Base-by-base conservation (phyloP, 202 grass and related monocot genomes). In the Bolboschoenoplectus hybrid region DNA sequence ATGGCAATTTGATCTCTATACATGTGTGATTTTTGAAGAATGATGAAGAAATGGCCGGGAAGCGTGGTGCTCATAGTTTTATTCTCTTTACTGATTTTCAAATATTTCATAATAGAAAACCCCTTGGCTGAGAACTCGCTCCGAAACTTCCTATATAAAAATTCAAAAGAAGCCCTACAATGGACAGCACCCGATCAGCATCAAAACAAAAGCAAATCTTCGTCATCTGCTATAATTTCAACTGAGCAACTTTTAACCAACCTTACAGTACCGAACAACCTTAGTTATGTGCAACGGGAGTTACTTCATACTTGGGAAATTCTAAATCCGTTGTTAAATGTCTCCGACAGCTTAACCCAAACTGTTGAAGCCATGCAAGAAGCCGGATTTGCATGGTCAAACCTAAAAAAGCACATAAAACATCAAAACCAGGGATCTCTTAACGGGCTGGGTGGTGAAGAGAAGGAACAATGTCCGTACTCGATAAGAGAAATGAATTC, bases 1-100 rank as follows among this genome's bases (percentile, higher is more conserved):
- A 36, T 52, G 65, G 53, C 75, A 86, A 26, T 74, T 74, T 9
- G 16, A 34, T 51, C 34, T 79, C 60, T 86, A 35, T 67, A 26
- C 26, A 67, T 86, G 71, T 73, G 85, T 69, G 12, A 65, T 87
- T 85, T 53, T 41, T 38, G 3, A 66, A 7, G 47, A 89, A 90
- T 81, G 16, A 98, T 98, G 93, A 98, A 96, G 93, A 98, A 85
- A 92, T 96, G 96, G 96, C 89, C 86, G 17, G 89, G 90, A 63
- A 85, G 86, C 32, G 80, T 91, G 70, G 26, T 91, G 77, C 64
- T 98, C 81, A 5, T 92, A 64, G 86, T 91, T 74, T 52, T 96
- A 70, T 88, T 98, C 53, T 63, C 87, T 65, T 91, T 98, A 71
- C 88, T 98, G 80, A 85, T 95, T 80, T 73, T 95, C 65, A 95